Evolutionary conservation across 1,139 yeast genomes (phyloP), one percentile per base, ranked within the genome.

Genomic region (Hemisphaericaspora xylanilytica): DNA sequence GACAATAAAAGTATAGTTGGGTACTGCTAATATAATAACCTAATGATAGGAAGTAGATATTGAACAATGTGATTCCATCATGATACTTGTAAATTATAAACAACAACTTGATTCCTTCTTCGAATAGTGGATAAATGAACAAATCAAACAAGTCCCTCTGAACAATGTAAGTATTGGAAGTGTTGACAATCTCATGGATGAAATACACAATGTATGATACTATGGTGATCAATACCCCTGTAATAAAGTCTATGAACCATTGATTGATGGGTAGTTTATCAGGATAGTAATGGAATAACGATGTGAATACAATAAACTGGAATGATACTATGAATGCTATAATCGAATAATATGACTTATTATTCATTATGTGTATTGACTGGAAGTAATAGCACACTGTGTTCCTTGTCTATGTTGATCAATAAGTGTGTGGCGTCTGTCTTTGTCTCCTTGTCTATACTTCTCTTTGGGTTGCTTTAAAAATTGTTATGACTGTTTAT

Each of bases 101-200:
- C 8, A 41, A 12, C n/a, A 37, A 21, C 21, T 45, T 43, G 2
- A 38, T 14, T 14, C 25, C 11, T 31, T 45, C 47, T 28, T 43
- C 41, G 11, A 43, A 16, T 3, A 46, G 34, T 6, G 50, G 48
- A 30, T 36, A 42, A 14, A 37, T 34, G 28, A 45, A 42, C 10
- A 42, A 32, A n/a, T 32, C 40, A 33, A 42, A 45, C 12, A 20
- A 26, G 9, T 17, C 28, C 18, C 17, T 14, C 22, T 26, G 12
- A 24, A 6, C 25, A 14, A 34, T 33, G n/a, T 3, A 32, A 8
- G n/a, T 5, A 18, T 26, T 31, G 10, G 22, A 32, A 5, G 22
- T 17, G 14, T 21, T 32, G 5, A 35, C 20, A 5, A 38, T 20
- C 22, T 34, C 38, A 27, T 38, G 27, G 24, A 38, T 21, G 28